These are phyloP conservation scores for Alloteropsis semialata DNA, from an alignment of 176 grass and related monocot species.

Conservation along the genomic window DNA sequence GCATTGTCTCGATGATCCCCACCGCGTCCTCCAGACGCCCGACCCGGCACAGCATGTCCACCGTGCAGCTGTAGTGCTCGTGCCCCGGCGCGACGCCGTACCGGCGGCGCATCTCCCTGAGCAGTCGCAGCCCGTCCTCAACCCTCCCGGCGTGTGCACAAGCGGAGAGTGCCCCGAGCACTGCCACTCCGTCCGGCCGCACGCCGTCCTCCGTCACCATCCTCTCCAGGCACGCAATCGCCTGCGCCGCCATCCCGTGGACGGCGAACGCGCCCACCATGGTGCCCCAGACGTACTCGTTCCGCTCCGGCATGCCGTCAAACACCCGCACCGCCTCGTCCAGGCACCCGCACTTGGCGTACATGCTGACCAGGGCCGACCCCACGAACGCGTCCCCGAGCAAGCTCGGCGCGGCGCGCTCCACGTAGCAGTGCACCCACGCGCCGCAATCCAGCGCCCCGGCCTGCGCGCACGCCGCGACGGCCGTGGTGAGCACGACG, in stretches of 20 bases:
- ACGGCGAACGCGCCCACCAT: conserved; percentile 76
- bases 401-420: conserved; percentile 1
- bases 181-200: conserved; percentile 55
- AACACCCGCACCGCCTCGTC: conserved; percentile 52
- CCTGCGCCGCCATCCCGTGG: conserved; percentile 56
- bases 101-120: conserved; percentile 44
- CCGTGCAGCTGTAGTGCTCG: conserved; percentile 81
- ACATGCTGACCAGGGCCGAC: conserved; percentile 75
- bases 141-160: conserved; percentile 68
- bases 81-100: conserved; percentile 50
- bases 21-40: conserved; percentile 59
- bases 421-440: conserved; percentile 62
- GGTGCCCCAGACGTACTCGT: conserved; percentile 71
- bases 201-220: conserved; percentile 62
- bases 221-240: conserved; percentile 46
- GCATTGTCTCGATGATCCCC: conserved; percentile 57
- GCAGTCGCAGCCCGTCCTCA: conserved; percentile 52
- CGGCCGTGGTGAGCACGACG: conserved; percentile 69
- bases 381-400: conserved; percentile 67
- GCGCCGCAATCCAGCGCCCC: conserved; percentile 57
- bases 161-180: conserved; percentile 57
- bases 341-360: conserved; percentile 83
- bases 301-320: conserved; percentile 67
- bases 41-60: conserved; percentile 85
- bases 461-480: conserved; percentile 59